Conservation (phyloP, 257 asterid species). For the Solanum boliviense region DNA sequence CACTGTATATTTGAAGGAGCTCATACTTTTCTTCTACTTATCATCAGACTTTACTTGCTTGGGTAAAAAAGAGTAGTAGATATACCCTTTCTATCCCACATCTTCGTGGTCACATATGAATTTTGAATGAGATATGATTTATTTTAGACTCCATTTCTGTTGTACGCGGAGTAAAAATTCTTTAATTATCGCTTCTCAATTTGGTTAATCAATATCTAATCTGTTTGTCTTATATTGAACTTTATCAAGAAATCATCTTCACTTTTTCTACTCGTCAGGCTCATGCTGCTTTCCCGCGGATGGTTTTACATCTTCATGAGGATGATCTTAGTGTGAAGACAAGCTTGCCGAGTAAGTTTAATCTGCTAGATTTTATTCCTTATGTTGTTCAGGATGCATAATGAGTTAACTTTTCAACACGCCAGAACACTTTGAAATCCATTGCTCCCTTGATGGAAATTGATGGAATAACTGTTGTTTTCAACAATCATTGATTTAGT, state of each 20-base stretch:
- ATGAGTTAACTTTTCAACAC: neutral
- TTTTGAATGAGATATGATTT: neutral
- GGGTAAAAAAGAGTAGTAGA: neutral
- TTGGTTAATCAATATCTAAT: neutral
- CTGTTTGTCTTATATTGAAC: neutral
- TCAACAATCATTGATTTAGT: conserved; percentile 61
- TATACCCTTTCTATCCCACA: neutral
- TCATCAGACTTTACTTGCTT: neutral
- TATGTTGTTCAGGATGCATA: conserved; percentile 1
- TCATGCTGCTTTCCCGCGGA: conserved; percentile 71
- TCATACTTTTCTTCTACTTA: neutral
- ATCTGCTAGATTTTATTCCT: conserved; percentile 1
- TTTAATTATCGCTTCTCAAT: neutral
- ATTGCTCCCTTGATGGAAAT: conserved; percentile 64
- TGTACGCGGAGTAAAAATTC: neutral
- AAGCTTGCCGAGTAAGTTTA: conserved; percentile 79
- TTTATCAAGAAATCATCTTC: neutral
- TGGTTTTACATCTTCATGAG: conserved; percentile 86
- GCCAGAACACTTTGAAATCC: conserved; percentile 64
- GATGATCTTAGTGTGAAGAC: conserved; percentile 80
- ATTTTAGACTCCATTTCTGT: neutral
- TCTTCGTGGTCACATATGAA: neutral
- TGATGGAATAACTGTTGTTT: conserved; percentile 54
- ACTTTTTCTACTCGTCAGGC: conserved; percentile 27
- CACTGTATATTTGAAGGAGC: neutral